Evolutionary conservation across 2,329 filamentous ascomycete genomes (phyloP).

Genomic region (Neurospora sp.): DNA sequence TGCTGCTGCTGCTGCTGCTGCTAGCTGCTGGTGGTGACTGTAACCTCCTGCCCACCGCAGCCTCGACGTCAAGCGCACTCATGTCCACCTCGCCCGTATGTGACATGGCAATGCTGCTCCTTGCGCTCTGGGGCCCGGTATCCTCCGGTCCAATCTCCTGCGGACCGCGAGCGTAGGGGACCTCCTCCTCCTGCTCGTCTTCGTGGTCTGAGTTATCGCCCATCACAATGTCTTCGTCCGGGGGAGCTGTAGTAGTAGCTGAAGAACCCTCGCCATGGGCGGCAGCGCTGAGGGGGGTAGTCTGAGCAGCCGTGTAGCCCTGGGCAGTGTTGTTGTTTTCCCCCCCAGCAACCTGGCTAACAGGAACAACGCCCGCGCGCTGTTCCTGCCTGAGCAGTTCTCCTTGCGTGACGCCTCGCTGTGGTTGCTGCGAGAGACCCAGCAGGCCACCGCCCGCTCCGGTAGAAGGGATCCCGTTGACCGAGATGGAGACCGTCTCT

Average conservation of each 20-base stretch:
- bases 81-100: constrained; percentile 33
- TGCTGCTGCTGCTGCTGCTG: constrained; percentile 19
- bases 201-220: constrained; percentile 18
- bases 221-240: constrained; percentile 21
- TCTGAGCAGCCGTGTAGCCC: constrained; percentile 7
- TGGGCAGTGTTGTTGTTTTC: constrained; percentile 7
- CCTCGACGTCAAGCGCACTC: constrained; percentile 49
- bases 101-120: background rate
- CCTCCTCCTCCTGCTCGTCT: constrained; percentile 34
- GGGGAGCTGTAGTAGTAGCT: background rate
- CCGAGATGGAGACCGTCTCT: constrained; percentile 68
- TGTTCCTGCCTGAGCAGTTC: constrained; percentile 82
- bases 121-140: constrained; percentile 58
- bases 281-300: constrained; percentile 9
- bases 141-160: constrained; percentile 78
- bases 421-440: constrained; percentile 10
- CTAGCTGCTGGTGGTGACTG: constrained; percentile 15
- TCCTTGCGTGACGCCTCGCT: constrained; percentile 63
- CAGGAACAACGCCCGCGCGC: constrained; percentile 66
- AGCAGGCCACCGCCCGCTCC: constrained; percentile 20
- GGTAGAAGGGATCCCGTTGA: constrained; percentile 57
- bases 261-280: background rate
- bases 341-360: constrained; percentile 44
- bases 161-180: constrained; percentile 76
- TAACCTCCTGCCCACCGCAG: constrained; percentile 46